A percentile compares a stretch with the other conserved stretches of the same genome.
phyloP scores from a whole-genome alignment of 805 yeast genomes.

The Suhomyces kilbournensis region DNA sequence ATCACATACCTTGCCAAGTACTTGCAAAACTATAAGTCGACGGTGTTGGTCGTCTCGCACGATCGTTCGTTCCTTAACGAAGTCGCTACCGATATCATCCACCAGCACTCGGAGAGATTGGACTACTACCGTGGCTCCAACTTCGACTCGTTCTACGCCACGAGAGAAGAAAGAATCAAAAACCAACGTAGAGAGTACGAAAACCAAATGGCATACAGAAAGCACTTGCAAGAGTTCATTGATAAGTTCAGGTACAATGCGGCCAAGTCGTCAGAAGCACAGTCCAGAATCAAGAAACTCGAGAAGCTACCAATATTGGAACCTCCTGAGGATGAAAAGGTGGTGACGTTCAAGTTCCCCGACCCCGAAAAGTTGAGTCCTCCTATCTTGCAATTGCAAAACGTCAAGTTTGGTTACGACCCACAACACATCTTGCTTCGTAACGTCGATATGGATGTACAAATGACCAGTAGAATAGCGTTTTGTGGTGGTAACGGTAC shows the following conservation, averaged over 20 bases:
- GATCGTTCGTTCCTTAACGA: constrained; percentile 96
- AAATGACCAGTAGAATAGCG: constrained; percentile 92
- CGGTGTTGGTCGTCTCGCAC: constrained; percentile 94
- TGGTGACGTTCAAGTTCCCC: constrained; percentile 84
- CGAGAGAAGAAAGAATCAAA: constrained; percentile 93
- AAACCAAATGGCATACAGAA: constrained; percentile 93
- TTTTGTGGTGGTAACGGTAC: constrained; percentile 99
- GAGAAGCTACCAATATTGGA: constrained; percentile 92
- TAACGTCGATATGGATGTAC: constrained; percentile 85
- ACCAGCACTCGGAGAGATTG: constrained; percentile 94
- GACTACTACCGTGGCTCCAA: constrained; percentile 94
- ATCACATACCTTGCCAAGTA: constrained; percentile 90
- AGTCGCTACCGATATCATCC: constrained; percentile 96
- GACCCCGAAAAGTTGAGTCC: constrained; percentile 93
- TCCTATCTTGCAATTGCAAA: constrained; percentile 85
- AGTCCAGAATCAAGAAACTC: constrained; percentile 93
- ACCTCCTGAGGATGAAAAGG: constrained; percentile 90
- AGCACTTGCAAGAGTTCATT: constrained; percentile 89
- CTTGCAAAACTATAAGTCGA: constrained; percentile 84
- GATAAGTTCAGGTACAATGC: constrained; percentile 98
- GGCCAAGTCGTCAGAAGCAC: constrained; percentile 96
- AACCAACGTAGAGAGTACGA: constrained; percentile 94
- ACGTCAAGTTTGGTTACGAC: constrained; percentile 81
- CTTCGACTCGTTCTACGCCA: constrained; percentile 88
- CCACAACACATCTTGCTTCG: constrained; percentile 61